These are phyloP conservation scores for Hirschfeldia incana DNA, from an alignment of 345 rosid species.

Conservation along the genomic window DNA sequence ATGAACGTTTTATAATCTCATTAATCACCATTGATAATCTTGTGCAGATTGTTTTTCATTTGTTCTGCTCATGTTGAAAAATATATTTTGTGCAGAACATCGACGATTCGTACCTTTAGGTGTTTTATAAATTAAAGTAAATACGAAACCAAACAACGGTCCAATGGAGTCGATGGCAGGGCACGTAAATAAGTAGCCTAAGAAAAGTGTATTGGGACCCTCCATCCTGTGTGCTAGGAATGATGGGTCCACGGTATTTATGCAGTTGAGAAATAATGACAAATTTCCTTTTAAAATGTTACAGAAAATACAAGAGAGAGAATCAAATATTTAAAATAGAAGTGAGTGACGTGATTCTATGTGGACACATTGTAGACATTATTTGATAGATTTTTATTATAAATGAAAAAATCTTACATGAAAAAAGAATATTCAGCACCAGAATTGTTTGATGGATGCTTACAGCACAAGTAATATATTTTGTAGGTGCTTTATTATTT, in stretches of 20 bases:
- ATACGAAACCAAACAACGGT: constrained; percentile 17
- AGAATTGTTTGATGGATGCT: neutral
- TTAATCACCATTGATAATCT: neutral
- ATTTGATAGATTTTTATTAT: neutral
- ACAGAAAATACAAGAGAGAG: neutral
- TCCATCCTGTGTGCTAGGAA: constrained; percentile 33
- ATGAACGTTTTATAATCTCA: neutral
- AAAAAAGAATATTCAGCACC: neutral
- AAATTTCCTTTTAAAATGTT: neutral
- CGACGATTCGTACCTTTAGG: neutral
- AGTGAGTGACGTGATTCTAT: constrained; percentile 30
- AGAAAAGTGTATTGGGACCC: neutral
- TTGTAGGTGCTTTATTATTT: constrained; percentile 7
- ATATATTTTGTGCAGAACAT: neutral
- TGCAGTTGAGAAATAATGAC: constrained; percentile 32
- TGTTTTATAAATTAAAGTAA: neutral
- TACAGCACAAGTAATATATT: neutral
- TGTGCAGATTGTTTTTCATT: neutral
- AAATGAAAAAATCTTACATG: neutral
- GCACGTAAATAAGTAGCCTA: constrained; percentile 17
- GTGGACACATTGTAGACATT: neutral
- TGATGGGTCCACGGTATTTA: constrained; percentile 25
- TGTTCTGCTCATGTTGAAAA: neutral
- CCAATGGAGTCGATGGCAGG: constrained; percentile 25
- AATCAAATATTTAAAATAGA: neutral